Base-by-base conservation (phyloP, 2,329 filamentous ascomycete genomes). In the Ascosphaera apis region DNA sequence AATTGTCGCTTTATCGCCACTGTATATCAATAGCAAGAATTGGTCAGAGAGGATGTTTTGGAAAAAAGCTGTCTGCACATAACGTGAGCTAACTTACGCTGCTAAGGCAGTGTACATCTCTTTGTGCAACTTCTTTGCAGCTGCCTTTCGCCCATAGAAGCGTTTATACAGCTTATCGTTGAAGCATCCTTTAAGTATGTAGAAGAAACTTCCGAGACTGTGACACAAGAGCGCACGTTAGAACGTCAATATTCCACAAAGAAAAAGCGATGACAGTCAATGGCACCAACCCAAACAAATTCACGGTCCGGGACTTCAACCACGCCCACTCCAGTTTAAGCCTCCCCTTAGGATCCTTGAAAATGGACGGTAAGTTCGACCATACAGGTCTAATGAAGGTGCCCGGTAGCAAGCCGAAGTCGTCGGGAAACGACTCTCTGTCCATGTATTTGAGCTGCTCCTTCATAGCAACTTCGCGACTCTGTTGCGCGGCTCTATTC, bases 21-120 rank as follows among this genome's bases (percentile, higher is more conserved):
- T 58, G 38, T 40, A 51, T 40, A 5, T 39, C 43, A 5, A 23
- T 33, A 13, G 15, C 28, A 21, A 44, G 13, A 49, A 17, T 12
- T 37, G n/a, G 38, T 25, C 5, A 38, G 33, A 21, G 47, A 39
- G 28, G 9, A 6, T 12, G 21, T 32, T 15, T 21, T 15, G 8
- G 27, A 15, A 19, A 27, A 25, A 21, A 21, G 19, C 19, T 21
- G 4, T 21, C 19, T 9, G 19, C 9, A 19, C 9, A 33, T 15
- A 19, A 19, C 17, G 15, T 13, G 13, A 11, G 34, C 19, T 13
- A 18, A 49, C 52, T 44, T 57, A 63, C 45, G 42, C 44, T 16
- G 62, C 61, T 41, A 65, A 62, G 15, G 56, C 51, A 16, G 44
- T 52, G 45, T 65, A 66, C 56, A 66, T 60, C 17, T 47, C 41